Evolutionary conservation across 1,284 basidiomycete species (phyloP).

Genomic region (Sanguinoderma infundibulare): DNA sequence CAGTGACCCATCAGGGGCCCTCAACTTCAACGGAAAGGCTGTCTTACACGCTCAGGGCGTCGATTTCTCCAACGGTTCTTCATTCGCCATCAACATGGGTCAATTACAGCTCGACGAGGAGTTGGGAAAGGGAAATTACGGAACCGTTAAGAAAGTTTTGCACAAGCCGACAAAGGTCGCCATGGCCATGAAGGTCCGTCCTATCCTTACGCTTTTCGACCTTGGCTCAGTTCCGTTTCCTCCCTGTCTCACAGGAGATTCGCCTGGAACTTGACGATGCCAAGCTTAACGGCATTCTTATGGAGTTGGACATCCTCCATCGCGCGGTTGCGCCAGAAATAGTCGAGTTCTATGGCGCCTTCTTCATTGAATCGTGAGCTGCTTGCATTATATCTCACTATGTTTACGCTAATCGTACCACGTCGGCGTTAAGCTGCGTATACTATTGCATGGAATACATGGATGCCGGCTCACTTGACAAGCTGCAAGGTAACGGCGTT

Average conservation of each 20-base stretch:
- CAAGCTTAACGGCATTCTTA: slow-evolving; percentile 95
- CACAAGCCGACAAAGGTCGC: slow-evolving; percentile 94
- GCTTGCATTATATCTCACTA: background rate
- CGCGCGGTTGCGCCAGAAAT: slow-evolving; percentile 91
- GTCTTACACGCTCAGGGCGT: slow-evolving; percentile 92
- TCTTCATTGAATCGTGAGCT: slow-evolving; percentile 96
- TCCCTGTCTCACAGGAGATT: slow-evolving; percentile 75
- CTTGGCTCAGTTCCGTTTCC: background rate
- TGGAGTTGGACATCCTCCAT: slow-evolving; percentile 98
- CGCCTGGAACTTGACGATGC: slow-evolving; percentile 95
- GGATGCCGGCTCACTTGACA: slow-evolving; percentile 95
- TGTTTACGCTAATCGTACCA: background rate
- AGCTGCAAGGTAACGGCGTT: slow-evolving; percentile 72
- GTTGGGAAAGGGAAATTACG: slow-evolving; percentile 96
- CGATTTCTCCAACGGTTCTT: slow-evolving; percentile 92
- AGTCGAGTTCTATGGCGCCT: slow-evolving; percentile 98
- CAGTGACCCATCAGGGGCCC: slow-evolving; percentile 92
- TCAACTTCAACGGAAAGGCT: slow-evolving; percentile 95
- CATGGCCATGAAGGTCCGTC: slow-evolving; percentile 98
- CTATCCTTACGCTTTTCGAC: background rate
- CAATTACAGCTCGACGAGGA: slow-evolving; percentile 93
- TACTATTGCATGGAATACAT: slow-evolving; percentile 99
- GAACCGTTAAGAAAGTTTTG: slow-evolving; percentile 94
- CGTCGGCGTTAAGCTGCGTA: slow-evolving; percentile 42
- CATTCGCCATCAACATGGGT: slow-evolving; percentile 95